Percentiles rank a stretch among this genome's conserved stretches.
Conservation (phyloP, 176 grass and related monocot genomes). For the Tillandsia leiboldiana region DNA sequence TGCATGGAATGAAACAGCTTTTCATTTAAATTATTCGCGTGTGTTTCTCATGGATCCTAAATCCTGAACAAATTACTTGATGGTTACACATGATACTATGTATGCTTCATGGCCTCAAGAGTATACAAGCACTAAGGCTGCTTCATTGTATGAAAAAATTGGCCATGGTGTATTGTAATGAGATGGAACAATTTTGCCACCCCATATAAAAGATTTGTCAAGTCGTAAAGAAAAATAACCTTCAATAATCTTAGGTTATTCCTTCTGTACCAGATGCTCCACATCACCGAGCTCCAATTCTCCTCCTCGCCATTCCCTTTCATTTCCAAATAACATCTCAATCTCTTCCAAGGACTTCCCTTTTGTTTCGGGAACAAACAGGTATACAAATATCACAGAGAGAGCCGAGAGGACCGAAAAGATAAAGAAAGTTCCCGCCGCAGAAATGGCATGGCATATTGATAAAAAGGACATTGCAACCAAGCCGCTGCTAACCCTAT, state of each 20-base stretch:
- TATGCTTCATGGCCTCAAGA: too few species aligned
- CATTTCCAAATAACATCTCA: conserved; percentile 30
- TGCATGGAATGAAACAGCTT: too few species aligned
- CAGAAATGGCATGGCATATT: conserved; percentile 30
- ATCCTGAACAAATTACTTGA: too few species aligned
- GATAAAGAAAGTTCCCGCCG: conserved; percentile 36
- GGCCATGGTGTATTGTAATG: too few species aligned
- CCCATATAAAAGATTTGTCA: too few species aligned
- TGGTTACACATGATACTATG: too few species aligned
- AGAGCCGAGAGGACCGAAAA: conserved; percentile 42
- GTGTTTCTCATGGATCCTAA: too few species aligned
- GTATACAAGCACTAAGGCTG: too few species aligned
- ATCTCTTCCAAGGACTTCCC: conserved; percentile 58
- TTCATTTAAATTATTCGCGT: too few species aligned
- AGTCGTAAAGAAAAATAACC: too few species aligned
- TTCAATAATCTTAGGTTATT: background rate
- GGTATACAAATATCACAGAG: conserved; percentile 40
- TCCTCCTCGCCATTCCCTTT: conserved; percentile 3
- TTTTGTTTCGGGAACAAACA: conserved; percentile 46
- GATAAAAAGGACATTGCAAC: conserved; percentile 66
- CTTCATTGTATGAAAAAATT: too few species aligned
- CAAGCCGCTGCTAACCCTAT: conserved; percentile 44
- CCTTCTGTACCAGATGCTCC: conserved; percentile 21
- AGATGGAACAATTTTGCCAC: too few species aligned
- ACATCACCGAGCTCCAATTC: conserved; percentile 47